Base-by-base conservation (phyloP, 2,329 filamentous ascomycete species). In the Sclerotinia spermophila region DNA sequence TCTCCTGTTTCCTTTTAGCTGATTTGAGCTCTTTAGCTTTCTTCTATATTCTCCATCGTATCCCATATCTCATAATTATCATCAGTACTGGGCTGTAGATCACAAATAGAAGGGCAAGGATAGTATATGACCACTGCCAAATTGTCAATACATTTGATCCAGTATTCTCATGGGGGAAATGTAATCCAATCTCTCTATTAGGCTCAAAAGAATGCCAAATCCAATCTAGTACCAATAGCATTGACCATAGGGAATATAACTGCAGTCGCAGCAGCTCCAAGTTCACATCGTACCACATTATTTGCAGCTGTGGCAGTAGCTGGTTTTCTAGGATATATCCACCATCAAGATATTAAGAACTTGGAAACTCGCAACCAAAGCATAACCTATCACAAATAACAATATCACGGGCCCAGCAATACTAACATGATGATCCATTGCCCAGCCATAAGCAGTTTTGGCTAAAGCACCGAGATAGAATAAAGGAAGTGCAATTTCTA, bases 271-370 rank as follows among this genome's bases (percentile, higher is more conserved):
- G 81, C 83, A 0, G 87, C 87, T 0, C 86, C 86, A 1, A 89
- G 76, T 3, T 86, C 77, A 69, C 87, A 89, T 5, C 87, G 77
- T 0, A 84, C 82, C 21, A 89, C 75, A 71, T 89, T 89, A 72
- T 86, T 87, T 0, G n/a, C 83, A 1, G 87, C 87, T 0, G 85
- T 84, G 0, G 84, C 85, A 0, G 86, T 71, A 33, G 65, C 65
- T 40, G 65, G 10, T 42, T 44, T 30, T 10, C 53, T 40, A 19
- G 65, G 65, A 45, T 87, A 89, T 81, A 73, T 90, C 87, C 7
- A 88, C 82, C 4, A 89, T 80, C 61, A 90, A 78, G 0, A 84
- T 82, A 67, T 82, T 86, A 55, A 83, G 79, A 4, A 84, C 81
- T 69, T 75, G 87, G 75, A 85, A 87, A 48, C 84, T 84, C 0